Conservation (phyloP, 345 rosid genomes). For the Cardamine resedifolia region DNA sequence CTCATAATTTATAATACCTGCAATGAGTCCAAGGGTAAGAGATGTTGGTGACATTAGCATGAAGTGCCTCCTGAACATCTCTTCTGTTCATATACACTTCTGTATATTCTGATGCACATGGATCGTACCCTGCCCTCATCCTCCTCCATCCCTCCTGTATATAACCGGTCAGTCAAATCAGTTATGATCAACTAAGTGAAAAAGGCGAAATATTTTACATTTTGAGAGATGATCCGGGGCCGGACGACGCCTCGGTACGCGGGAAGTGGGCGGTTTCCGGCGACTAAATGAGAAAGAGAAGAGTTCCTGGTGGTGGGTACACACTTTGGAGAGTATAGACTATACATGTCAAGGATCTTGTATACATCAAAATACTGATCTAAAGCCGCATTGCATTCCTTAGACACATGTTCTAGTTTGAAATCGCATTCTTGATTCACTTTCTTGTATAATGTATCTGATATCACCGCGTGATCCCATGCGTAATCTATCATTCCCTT, state of each 20-base stretch:
- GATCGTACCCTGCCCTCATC: slow-evolving; percentile 72
- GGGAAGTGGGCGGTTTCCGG: slow-evolving; percentile 39
- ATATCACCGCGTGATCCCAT: slow-evolving; percentile 81
- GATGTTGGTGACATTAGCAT: slow-evolving; percentile 63
- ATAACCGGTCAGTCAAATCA: slow-evolving; percentile 5
- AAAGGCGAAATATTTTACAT: slow-evolving; percentile 37
- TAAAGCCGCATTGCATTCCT: slow-evolving; percentile 42
- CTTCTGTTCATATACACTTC: slow-evolving; percentile 60
- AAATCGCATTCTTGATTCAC: slow-evolving; percentile 57
- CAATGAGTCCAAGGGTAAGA: slow-evolving; percentile 78
- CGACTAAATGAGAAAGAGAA: slow-evolving; percentile 12
- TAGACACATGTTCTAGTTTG: slow-evolving; percentile 27
- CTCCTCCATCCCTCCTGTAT: slow-evolving; percentile 52
- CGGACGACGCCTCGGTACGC: slow-evolving; percentile 33
- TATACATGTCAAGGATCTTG: slow-evolving; percentile 69
- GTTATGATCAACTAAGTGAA: not conserved
- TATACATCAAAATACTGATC: slow-evolving; percentile 51
- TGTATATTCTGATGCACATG: slow-evolving; percentile 56
- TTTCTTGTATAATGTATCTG: slow-evolving; percentile 53
- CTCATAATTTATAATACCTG: slow-evolving; percentile 51
- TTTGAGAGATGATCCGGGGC: slow-evolving; percentile 47
- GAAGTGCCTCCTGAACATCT: slow-evolving; percentile 77
- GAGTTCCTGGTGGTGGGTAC: slow-evolving; percentile 17
- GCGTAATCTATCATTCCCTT: slow-evolving; percentile 82
- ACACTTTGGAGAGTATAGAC: slow-evolving; percentile 60